Percentiles rank a stretch among this genome's conserved stretches.
phyloP scores from a whole-genome alignment of 148 eudicot species.

The Cornus florida region DNA sequence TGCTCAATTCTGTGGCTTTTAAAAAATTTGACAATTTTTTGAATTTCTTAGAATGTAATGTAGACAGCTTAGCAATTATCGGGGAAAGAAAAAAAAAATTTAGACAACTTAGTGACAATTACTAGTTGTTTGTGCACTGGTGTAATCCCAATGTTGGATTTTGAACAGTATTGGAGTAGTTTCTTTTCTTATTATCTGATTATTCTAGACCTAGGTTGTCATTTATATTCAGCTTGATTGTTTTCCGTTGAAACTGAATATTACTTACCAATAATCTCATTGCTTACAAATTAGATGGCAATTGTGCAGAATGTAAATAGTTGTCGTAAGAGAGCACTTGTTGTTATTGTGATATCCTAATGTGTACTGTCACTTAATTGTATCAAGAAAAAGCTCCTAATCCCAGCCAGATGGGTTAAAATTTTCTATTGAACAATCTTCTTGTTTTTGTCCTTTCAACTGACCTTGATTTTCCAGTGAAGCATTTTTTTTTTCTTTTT shows the following conservation, averaged over 20 bases:
- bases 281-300: slow-evolving; percentile 1
- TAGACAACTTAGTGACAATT: background rate
- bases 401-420: background rate
- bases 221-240: background rate
- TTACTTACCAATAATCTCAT: background rate
- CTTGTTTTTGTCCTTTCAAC: background rate
- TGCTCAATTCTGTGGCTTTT: background rate
- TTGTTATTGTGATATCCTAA: background rate
- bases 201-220: background rate
- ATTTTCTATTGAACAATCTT: background rate
- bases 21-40: background rate
- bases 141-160: background rate
- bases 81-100: no score
- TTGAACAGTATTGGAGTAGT: background rate
- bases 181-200: background rate
- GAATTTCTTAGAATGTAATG: background rate
- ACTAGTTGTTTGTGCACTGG: background rate
- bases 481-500: background rate
- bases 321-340: background rate
- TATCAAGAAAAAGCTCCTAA: background rate
- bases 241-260: background rate
- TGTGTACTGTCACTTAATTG: background rate
- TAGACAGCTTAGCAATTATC: background rate
- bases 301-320: background rate
- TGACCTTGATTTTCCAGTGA: background rate